A percentile compares a stretch with the other conserved stretches of the same genome.
Conservation (phyloP, 2,329 filamentous ascomycete species). For the Pleoardoris graminearum region DNA sequence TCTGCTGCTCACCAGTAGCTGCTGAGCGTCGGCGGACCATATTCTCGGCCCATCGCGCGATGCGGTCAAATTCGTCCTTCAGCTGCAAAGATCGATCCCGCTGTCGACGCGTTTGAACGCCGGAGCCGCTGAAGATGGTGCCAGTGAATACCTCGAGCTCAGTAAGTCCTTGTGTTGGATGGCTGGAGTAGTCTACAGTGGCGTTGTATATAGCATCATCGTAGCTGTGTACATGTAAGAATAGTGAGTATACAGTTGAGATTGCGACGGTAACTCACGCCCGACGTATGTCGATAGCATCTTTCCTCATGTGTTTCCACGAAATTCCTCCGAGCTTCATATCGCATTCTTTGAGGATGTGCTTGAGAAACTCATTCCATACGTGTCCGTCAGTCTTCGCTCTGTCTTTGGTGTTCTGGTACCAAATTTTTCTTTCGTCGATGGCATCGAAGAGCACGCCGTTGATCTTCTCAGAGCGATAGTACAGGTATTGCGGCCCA, state of each 20-base stretch:
- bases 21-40: background rate
- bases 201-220: background rate
- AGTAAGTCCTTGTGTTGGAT: background rate
- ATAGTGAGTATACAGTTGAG: background rate
- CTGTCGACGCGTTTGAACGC: slow-evolving; percentile 1
- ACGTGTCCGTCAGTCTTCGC: background rate
- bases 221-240: background rate
- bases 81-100: slow-evolving; percentile 1
- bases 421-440: slow-evolving; percentile 1
- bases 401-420: background rate
- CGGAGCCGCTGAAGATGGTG: background rate
- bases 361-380: background rate
- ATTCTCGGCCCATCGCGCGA: background rate
- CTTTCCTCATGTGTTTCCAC: background rate
- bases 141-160: slow-evolving; percentile 2
- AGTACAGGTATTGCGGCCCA: background rate
- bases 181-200: background rate
- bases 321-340: background rate
- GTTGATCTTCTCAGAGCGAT: slow-evolving; percentile 1
- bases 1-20: background rate
- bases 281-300: background rate
- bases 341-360: background rate
- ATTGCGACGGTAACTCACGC: background rate
- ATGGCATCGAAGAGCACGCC: background rate
- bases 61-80: slow-evolving; percentile 3